Evolutionary conservation across 495 filamentous ascomycete species (phyloP), one percentile per base, ranked within the genome.

Genomic region (Penicillium coprophilum): DNA sequence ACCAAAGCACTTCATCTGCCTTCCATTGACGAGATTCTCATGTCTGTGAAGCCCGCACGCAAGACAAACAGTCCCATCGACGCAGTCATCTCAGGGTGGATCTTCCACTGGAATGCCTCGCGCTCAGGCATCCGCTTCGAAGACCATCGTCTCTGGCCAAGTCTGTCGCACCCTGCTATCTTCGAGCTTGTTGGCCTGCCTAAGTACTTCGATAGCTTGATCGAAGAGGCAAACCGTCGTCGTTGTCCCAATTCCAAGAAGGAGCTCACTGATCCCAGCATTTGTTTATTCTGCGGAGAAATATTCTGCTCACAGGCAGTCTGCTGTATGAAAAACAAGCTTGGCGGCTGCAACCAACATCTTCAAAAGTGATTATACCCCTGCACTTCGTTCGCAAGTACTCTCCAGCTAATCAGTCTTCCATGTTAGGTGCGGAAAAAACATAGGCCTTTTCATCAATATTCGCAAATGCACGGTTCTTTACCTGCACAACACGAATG

Each of bases 251-350:
- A 83, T 11, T 92, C 91, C 2, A 91, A 91, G 52, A 94, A 92
- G 69, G 92, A 96, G 55, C 71, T 97, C 24, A 85, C 84, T 10
- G 95, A 99, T 69, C 91, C 94, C 1, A 87, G 82, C 56, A 82
- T 99, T 41, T 99, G 94, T 65, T 81, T 99, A 13, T 94, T 96
- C 76, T 99, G 94, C 63, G 94, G 93, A 6, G 92, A 92, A 9
- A 88, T 99, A 31, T 92, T 96, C 70, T 99, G 94, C 75, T 88
- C 88, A 17, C 94, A 99, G 73, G 89, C 88, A 24, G 85, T 91
- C 27, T 99, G 94, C 73, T 99, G 94, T 69, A 82, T 85, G 66
- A 85, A 83, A 58, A 80, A 84, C 47, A 78, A 83, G 56, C 77
- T 87, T 56, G 94, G 95, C 47, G 95, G 94, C 15, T 93, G 89